A percentile compares a stretch with the other conserved stretches of the same genome.
Conservation (phyloP, 495 filamentous ascomycete species). For the Hypoxylon fuscum region DNA sequence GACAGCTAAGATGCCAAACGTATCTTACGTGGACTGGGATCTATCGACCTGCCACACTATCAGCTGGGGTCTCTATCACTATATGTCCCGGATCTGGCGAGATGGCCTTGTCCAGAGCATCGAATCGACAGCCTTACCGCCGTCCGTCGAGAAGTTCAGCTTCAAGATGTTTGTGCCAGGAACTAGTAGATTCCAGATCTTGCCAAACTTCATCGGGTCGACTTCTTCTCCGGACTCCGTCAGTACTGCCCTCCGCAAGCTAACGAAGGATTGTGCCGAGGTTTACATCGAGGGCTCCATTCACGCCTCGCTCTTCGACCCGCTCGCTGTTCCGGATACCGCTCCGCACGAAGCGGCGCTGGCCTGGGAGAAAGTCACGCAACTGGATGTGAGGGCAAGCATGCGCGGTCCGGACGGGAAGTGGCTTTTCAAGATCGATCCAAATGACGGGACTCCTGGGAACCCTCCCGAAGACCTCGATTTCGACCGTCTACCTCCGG, state of each 20-base stretch:
- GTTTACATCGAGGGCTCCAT: neutral
- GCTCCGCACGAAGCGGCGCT: neutral
- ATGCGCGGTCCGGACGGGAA: neutral
- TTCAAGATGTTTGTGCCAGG: neutral
- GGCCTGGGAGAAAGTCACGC: neutral
- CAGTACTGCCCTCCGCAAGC: neutral
- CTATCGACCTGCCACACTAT: neutral
- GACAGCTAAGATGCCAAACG: constrained; percentile 1
- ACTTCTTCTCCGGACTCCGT: neutral
- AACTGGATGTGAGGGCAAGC: neutral
- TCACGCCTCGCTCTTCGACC: neutral
- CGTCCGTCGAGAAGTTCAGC: neutral
- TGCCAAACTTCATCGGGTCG: neutral
- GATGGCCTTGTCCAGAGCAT: neutral
- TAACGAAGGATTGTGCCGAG: neutral
- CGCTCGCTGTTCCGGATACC: neutral
- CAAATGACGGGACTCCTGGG: neutral
- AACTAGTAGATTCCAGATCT: neutral
- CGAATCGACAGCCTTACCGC: neutral
- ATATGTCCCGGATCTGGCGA: neutral
- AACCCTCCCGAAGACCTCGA: neutral
- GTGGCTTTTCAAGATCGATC: neutral
- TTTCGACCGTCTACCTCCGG: neutral
- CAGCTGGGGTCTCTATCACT: neutral
- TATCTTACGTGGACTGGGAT: neutral